phyloP scores from a whole-genome alignment of 805 yeast species.

The Scheffersomyces amazonensis region DNA sequence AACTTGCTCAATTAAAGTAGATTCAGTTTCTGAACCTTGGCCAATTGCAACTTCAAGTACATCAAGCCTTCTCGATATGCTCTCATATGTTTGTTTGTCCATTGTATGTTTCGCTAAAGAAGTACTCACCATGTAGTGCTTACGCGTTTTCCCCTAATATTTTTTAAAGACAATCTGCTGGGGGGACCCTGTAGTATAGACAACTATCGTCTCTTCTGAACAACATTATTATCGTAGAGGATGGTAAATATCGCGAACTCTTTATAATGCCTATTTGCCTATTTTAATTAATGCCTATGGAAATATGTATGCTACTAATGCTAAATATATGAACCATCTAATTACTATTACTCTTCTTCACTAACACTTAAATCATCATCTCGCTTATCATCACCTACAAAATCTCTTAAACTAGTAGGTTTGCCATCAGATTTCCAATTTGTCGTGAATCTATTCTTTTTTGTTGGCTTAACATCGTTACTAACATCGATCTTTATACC shows the following conservation, averaged over 20 bases:
- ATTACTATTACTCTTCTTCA: constrained; percentile 21
- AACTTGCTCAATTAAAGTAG: constrained; percentile 8
- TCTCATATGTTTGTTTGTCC: neutral
- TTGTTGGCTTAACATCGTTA: constrained; percentile 6
- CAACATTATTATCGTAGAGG: too few species aligned
- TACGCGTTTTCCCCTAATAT: too few species aligned
- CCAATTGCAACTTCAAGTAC: neutral
- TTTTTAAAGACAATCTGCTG: too few species aligned
- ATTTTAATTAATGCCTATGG: too few species aligned
- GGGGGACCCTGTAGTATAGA: too few species aligned
- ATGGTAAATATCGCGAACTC: too few species aligned
- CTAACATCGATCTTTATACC: constrained; percentile 27
- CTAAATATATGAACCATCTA: too few species aligned
- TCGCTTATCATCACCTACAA: constrained; percentile 26
- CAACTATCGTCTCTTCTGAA: too few species aligned
- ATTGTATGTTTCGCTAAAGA: too few species aligned
- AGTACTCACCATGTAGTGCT: too few species aligned
- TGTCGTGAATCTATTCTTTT: neutral
- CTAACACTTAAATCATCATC: constrained; percentile 27
- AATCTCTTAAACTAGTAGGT: constrained; percentile 40
- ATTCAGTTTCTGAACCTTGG: neutral
- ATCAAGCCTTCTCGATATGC: neutral
- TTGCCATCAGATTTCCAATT: constrained; percentile 7
- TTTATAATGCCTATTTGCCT: too few species aligned
- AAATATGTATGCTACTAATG: too few species aligned